A percentile compares a stretch with the other conserved stretches of the same genome.
phyloP scores from a whole-genome alignment of 352 stramenopile genomes.

The Globisporangium apiculatum region DNA sequence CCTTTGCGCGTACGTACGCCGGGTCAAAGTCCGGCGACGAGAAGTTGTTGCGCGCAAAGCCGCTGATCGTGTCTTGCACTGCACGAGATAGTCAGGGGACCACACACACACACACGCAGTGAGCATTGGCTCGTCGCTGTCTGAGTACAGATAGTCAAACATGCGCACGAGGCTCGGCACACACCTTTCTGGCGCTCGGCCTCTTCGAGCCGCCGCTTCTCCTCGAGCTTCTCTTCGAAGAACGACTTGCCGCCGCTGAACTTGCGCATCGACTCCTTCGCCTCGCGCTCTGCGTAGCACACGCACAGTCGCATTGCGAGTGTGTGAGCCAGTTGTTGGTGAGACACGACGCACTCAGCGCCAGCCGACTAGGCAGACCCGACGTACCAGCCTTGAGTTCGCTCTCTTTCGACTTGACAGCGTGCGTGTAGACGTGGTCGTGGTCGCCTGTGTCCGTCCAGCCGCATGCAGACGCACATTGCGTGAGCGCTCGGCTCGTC shows the following conservation, averaged over 20 bases:
- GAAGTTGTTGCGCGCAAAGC: slow-evolving; percentile 41
- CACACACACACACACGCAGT: background rate
- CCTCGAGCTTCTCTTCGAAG: slow-evolving; percentile 52
- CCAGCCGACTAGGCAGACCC: background rate
- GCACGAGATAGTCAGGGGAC: too few relatives aligned
- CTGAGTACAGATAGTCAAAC: too few relatives aligned
- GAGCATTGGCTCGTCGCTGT: background rate
- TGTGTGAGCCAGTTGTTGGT: too few relatives aligned
- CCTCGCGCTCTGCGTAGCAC: slow-evolving; percentile 25
- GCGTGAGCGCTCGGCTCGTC: too few relatives aligned
- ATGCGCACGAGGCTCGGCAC: too few relatives aligned
- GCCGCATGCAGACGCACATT: background rate
- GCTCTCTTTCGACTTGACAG: slow-evolving; percentile 12
- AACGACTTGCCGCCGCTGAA: slow-evolving; percentile 42
- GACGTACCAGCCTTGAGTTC: slow-evolving; percentile 13
- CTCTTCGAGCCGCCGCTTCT: slow-evolving; percentile 51
- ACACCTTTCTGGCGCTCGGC: slow-evolving; percentile 30
- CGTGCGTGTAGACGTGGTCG: slow-evolving; percentile 14
- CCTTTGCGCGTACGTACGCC: slow-evolving; percentile 44
- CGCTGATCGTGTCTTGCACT: slow-evolving; percentile 25
- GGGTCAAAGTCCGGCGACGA: slow-evolving; percentile 43
- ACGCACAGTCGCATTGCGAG: too few relatives aligned
- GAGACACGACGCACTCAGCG: too few relatives aligned
- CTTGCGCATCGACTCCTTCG: slow-evolving; percentile 27
- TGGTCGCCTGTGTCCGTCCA: slow-evolving; percentile 6